These are phyloP conservation scores for Exophiala oligosperma DNA, from an alignment of 2,329 filamentous ascomycete species.

Conservation along the genomic window DNA sequence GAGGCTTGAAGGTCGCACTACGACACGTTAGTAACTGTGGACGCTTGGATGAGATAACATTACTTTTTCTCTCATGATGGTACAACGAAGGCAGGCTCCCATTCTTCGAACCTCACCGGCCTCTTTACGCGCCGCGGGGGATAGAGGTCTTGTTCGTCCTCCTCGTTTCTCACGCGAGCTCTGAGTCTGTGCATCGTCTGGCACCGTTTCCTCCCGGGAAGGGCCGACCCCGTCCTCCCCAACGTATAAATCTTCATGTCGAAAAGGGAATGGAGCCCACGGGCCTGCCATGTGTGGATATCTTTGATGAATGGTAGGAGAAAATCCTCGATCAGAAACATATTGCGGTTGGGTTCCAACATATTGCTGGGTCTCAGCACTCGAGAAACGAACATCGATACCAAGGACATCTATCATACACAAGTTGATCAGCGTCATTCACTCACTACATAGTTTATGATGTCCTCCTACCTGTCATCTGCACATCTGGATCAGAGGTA, in stretches of 20 bases:
- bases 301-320: slow-evolving; percentile 11
- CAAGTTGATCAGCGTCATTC: not conserved
- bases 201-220: slow-evolving; percentile 4
- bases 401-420: slow-evolving; percentile 15
- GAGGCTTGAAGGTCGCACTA: slow-evolving; percentile 17
- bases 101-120: slow-evolving; percentile 21
- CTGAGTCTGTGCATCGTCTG: not conserved
- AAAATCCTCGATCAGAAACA: slow-evolving; percentile 5
- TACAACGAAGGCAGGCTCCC: slow-evolving; percentile 25
- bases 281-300: slow-evolving; percentile 8
- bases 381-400: slow-evolving; percentile 15
- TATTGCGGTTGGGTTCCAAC: slow-evolving; percentile 12
- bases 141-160: slow-evolving; percentile 19
- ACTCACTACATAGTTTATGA: too few species aligned
- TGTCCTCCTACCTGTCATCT: slow-evolving; percentile 15
- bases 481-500: not conserved
- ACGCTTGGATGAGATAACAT: slow-evolving; percentile 23
- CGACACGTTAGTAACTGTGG: slow-evolving; percentile 23
- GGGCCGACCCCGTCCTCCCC: not conserved
- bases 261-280: slow-evolving; percentile 17
- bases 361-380: slow-evolving; percentile 8
- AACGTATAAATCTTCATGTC: slow-evolving; percentile 9
- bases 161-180: slow-evolving; percentile 13
- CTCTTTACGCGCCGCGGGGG: slow-evolving; percentile 11
- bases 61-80: slow-evolving; percentile 26